Base-by-base conservation (phyloP, 805 yeast genomes). In the Zygosaccharomyces siamensis region DNA sequence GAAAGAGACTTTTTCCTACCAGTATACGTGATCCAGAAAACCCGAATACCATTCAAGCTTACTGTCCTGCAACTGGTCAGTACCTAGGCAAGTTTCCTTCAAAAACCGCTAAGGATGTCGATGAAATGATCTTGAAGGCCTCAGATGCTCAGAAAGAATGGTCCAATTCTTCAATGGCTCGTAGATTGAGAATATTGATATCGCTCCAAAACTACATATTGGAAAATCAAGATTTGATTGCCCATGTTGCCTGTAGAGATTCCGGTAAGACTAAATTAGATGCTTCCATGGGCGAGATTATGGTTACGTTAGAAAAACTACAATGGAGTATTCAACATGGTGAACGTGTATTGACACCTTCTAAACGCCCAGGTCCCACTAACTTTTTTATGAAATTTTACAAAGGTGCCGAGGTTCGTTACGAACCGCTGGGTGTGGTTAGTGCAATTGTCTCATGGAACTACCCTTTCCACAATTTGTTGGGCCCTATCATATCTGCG, bases 51-150 rank as follows among this genome's bases (percentile, higher is more conserved):
- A 86, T 92, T 52, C 90, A 88, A 61, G 80, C 90, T 52, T 85
- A 87, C 65, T 92, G 99, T 69, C 99, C 99, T 3, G 97, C 98
- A 0, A 93, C 98, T 0, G 95, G 97, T 30, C 97, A 89, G 68
- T 82, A 72, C 53, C 72, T 92, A 55, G 98, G 96, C 1, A 74
- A 81, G 20, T 83, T 82, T 57, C 70, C 75, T 43, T 81, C 88
- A 1, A 78, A 81, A 48, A 69, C 84, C n/a, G 73, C 72, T 41
- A 76, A 75, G 3, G 93, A 89, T 40, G 86, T 93, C 66, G 92
- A 92, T 63, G 56, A 59, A 5, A 75, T 81, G 48, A 80, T 93
- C 16, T 55, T 56, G 8, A 63, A 55, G 42, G 71, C 75, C 4
- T 45, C 61, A 23, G 41, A 24, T 7, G 73, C 75, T 3, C 73